These are phyloP conservation scores for Hypocrella siamensis DNA, from an alignment of 2,329 filamentous ascomycete species.

Conservation along the genomic window DNA sequence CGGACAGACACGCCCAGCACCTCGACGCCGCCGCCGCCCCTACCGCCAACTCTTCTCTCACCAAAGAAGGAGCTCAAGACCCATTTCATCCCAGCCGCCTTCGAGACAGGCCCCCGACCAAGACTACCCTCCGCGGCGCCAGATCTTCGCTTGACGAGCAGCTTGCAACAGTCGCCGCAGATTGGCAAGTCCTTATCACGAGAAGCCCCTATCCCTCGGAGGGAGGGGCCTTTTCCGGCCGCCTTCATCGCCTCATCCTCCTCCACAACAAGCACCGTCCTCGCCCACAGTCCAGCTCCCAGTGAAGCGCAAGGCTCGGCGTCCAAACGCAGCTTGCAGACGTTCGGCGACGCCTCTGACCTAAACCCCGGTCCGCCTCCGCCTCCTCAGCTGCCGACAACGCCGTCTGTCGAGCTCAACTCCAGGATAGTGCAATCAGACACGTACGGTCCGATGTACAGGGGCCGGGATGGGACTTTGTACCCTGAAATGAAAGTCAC, in stretches of 20 bases:
- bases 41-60: background rate
- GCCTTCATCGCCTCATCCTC: conserved; percentile 2
- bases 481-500: conserved; percentile 24
- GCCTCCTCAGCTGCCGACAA: conserved; percentile 6
- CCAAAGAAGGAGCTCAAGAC: too few relatives aligned
- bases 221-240: background rate
- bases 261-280: conserved; percentile 7
- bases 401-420: conserved; percentile 11
- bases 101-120: conserved; percentile 11
- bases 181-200: background rate
- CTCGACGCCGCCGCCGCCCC: conserved; percentile 2
- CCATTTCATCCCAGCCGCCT: background rate
- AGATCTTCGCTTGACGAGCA: conserved; percentile 10
- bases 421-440: conserved; percentile 17
- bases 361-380: background rate
- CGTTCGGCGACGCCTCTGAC: background rate
- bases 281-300: conserved; percentile 4
- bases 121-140: conserved; percentile 9
- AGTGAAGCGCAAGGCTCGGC: conserved; percentile 1
- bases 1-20: conserved; percentile 4
- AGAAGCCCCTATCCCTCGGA: too few relatives aligned
- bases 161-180: conserved; percentile 8
- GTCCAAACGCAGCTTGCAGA: background rate
- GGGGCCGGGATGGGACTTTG: conserved; percentile 21
- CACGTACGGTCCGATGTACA: conserved; percentile 18